Percentiles rank a stretch among this genome's conserved stretches.
These are phyloP conservation scores for Angomonas desouzai DNA, from an alignment of 208 protist species.

Conservation along the genomic window DNA sequence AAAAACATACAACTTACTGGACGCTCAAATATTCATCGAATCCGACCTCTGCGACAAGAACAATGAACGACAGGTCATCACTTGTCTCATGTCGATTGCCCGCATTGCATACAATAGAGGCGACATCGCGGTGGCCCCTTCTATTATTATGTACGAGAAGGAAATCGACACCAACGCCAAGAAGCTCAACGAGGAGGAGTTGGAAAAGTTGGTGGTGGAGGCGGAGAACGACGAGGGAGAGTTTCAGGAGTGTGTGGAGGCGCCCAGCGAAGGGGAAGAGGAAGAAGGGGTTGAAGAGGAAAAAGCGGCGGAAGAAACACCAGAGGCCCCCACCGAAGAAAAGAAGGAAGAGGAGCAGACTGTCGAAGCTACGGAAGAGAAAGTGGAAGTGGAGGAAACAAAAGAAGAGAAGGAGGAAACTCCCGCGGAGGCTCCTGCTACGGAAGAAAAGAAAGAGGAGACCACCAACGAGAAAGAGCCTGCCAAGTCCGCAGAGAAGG, in stretches of 20 bases:
- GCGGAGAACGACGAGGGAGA: conserved; percentile 13
- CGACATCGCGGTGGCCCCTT: conserved; percentile 27
- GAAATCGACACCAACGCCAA: conserved; percentile 44
- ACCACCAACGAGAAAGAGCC: conserved; percentile 7
- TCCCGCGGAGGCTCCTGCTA: not conserved
- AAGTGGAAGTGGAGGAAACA: not conserved
- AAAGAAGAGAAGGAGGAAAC: not conserved
- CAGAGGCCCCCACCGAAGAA: conserved; percentile 9
- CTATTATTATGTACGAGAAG: conserved; percentile 52
- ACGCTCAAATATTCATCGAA: conserved; percentile 68
- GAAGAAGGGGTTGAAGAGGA: not conserved
- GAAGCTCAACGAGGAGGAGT: conserved; percentile 28
- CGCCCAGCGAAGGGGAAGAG: not conserved
- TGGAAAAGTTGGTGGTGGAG: conserved; percentile 30
- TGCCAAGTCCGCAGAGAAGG: conserved; percentile 2
- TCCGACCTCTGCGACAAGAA: conserved; percentile 74
- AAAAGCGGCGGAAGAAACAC: not conserved
- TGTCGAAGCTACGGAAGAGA: no score
- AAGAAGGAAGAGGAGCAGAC: not conserved
- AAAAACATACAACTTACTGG: conserved; percentile 35
- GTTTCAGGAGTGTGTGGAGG: not conserved
- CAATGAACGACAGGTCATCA: conserved; percentile 69
- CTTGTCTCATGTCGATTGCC: conserved; percentile 67
- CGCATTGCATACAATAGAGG: conserved; percentile 51
- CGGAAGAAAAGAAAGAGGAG: conserved; percentile 11